Percentiles rank a stretch among this genome's conserved stretches.
These are phyloP conservation scores for Aspergillus sclerotioniger DNA, from an alignment of 495 filamentous ascomycete genomes.

Conservation along the genomic window DNA sequence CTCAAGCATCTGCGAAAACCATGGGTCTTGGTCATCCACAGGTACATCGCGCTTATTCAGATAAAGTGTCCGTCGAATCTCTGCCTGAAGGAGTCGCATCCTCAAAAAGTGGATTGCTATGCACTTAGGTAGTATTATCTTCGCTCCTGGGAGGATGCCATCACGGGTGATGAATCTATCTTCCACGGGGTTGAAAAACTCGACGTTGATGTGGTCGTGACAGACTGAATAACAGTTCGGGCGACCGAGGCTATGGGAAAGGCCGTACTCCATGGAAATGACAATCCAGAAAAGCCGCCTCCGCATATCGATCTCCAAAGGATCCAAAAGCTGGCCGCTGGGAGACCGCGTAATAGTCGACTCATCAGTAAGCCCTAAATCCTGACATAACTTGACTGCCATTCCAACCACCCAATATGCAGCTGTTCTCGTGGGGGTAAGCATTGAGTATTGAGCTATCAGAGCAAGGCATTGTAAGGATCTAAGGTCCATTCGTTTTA, in stretches of 20 bases:
- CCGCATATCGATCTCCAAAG: constrained; percentile 80
- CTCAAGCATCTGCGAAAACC: constrained; percentile 76
- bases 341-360: constrained; percentile 66
- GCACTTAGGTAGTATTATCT: constrained; percentile 71
- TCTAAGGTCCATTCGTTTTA: constrained; percentile 76
- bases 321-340: constrained; percentile 49
- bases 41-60: constrained; percentile 72
- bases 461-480: constrained; percentile 87
- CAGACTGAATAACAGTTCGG: constrained; percentile 77
- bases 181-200: constrained; percentile 73
- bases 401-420: constrained; percentile 89
- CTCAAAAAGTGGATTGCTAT: constrained; percentile 89
- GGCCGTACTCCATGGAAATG: constrained; percentile 77
- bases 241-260: constrained; percentile 82
- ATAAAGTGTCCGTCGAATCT: constrained; percentile 81
- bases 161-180: constrained; percentile 77
- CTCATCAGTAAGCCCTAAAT: constrained; percentile 81
- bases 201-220: constrained; percentile 76
- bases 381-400: constrained; percentile 79
- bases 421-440: constrained; percentile 86
- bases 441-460: constrained; percentile 85
- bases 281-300: constrained; percentile 84
- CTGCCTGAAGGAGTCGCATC: constrained; percentile 84
- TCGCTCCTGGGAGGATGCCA: constrained; percentile 66
- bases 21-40: constrained; percentile 72